phyloP scores from a whole-genome alignment of 2,329 filamentous ascomycete genomes.

The Penicillium sumatraense region DNA sequence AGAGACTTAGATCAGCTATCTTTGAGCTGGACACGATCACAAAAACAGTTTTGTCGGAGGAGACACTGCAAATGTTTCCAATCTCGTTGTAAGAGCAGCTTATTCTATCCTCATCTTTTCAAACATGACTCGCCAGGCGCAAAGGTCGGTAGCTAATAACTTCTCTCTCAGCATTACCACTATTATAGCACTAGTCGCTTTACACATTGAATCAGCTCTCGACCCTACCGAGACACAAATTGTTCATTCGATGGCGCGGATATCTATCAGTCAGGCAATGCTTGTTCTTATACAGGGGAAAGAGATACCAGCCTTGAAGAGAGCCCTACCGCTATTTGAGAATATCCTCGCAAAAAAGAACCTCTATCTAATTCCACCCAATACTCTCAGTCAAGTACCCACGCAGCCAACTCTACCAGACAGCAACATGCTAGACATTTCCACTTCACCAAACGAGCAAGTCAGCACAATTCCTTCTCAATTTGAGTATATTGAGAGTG shows the following conservation, averaged over 20 bases:
- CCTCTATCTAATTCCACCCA: neutral
- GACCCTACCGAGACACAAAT: constrained; percentile 5
- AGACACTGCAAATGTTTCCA: neutral
- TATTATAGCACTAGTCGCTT: neutral
- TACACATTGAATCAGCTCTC: constrained; percentile 6
- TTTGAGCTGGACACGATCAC: constrained; percentile 5
- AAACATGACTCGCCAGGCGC: no score
- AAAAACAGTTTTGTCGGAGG: neutral
- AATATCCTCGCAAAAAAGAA: constrained; percentile 2
- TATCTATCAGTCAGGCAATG: constrained; percentile 8
- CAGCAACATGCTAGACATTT: no score
- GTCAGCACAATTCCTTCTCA: no score
- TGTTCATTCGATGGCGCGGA: constrained; percentile 1
- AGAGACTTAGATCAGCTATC: constrained; percentile 2
- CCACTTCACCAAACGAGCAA: no score
- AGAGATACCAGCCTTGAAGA: constrained; percentile 2
- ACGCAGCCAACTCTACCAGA: no score
- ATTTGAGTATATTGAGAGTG: neutral
- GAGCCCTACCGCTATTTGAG: constrained; percentile 6
- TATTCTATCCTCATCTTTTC: neutral
- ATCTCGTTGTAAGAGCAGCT: neutral
- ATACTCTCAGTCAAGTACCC: neutral
- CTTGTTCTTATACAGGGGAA: constrained; percentile 2
- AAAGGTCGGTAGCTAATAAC: neutral
- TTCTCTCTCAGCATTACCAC: neutral